Base-by-base conservation (phyloP, 805 yeast species). In the Millerozyma miso region DNA sequence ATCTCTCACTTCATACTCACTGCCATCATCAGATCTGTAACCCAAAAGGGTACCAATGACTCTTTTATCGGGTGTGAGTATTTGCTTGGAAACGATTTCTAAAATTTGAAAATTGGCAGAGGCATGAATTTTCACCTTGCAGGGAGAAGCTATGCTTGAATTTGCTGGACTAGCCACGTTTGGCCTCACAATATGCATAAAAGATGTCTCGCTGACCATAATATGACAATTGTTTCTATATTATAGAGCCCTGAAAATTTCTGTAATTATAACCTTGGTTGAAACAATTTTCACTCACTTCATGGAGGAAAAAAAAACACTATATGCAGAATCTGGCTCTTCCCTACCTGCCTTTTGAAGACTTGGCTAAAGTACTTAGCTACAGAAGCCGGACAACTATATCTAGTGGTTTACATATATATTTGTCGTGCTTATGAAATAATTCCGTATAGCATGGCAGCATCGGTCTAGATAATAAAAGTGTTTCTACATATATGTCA, bases 1-100 rank as follows among this genome's bases (percentile, higher is more conserved):
- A 48, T 80, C 85, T 58, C 80, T 77, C 54, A 88, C 70, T 54
- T 83, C 91, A 36, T 85, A 73, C 54, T 77, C 84, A 14, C 78
- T 67, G 12, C 95, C 95, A 59, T 88, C 96, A 47, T 88, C 95
- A 19, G 90, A 83, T 61, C 95, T 77, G 38, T 76, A 65, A 29
- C 96, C 96, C 37, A 88, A 70, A 46, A 88, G 73, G 12, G 95
- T 85, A 47, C 96, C 96, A 52, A 88, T 81, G 47, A 84, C 79
- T 61, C 93, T 76, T 50, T 71, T 67, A 49, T 76, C 58, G 36
- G 52, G 48, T 35, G 62, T 58, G 43, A 68, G 61, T 32, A 60
- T 61, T 54, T 77, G 59, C 70, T 71, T 62, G 67, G 79, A 79
- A 64, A 65, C 85, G 48, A 86, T 81, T 59, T 88, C 93, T 48